Conservation (phyloP, 257 asterid species). For the Craterostigma plantagineum region DNA sequence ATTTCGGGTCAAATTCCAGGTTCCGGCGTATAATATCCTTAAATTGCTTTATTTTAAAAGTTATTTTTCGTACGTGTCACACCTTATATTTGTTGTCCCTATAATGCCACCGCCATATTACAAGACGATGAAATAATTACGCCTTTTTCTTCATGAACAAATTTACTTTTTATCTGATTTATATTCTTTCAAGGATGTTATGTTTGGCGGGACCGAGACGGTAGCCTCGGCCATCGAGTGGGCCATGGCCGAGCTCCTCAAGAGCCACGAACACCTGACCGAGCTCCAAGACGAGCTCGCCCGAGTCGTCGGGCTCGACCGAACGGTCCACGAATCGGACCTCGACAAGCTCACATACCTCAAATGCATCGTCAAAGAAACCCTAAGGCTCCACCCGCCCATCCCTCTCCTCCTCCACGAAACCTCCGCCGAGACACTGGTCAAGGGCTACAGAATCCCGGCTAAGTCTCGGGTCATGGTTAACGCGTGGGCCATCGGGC, state of each 20-base stretch:
- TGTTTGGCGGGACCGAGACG: slow-evolving; percentile 92
- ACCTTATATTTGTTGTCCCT: no score
- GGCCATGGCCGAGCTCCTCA: slow-evolving; percentile 82
- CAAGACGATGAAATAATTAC: no score
- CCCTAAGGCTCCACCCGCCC: slow-evolving; percentile 85
- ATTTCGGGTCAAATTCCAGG: no score
- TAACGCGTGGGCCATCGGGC: slow-evolving; percentile 77
- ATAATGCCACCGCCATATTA: no score
- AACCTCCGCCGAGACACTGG: slow-evolving; percentile 33
- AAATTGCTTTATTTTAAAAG: no score
- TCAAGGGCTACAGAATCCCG: slow-evolving; percentile 56
- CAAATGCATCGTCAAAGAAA: slow-evolving; percentile 54
- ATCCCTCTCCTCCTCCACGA: slow-evolving; percentile 91
- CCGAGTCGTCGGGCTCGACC: slow-evolving; percentile 43
- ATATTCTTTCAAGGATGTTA: slow-evolving; percentile 67
- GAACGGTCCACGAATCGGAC: slow-evolving; percentile 59
- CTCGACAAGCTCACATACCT: slow-evolving; percentile 47
- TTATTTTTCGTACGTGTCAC: no score
- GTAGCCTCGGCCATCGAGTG: slow-evolving; percentile 90
- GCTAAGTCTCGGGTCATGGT: slow-evolving; percentile 48
- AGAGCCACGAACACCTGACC: slow-evolving; percentile 47
- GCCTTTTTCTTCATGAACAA: no score
- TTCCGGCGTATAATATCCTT: no score
- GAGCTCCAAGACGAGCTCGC: slow-evolving; percentile 52
- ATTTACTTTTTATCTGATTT: no score